Evolutionary conservation across 2,329 filamentous ascomycete genomes (phyloP), one percentile per base, ranked within the genome.

Genomic region (Botrytis hyacinthi): DNA sequence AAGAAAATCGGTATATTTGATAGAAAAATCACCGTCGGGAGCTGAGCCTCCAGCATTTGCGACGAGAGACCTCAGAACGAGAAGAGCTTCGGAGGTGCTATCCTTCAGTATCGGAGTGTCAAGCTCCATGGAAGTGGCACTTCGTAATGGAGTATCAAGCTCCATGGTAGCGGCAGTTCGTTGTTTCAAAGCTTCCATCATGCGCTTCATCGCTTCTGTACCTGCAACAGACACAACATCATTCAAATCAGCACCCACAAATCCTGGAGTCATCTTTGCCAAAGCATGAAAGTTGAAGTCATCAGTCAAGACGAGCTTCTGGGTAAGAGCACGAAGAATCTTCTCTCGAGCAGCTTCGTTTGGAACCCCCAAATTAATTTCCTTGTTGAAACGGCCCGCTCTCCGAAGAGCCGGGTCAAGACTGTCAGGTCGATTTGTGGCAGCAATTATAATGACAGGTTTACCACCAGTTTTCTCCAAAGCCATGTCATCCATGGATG

Each of bases 241-340:
- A 75, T 92, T 90, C 6, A 99, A 84, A 84, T 99, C 96, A 9
- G 93, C 93, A 18, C 95, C 95, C 0, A 99, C 95, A 77, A 96
- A 99, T 1, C 96, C 96, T 9, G 96, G 93, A 0, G 95, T 98
- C 78, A 91, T 86, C 78, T 93, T 95, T 9, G 95, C 94, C 5
- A 99, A 85, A 26, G 87, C 84, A 40, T 84, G 84, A 77, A 95
- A 92, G 80, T 97, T 89, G 32, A 98, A 88, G 74, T 94, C 90
- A 5, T 88, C 86, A 0, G 89, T 86, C 12, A 97, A 81, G 0
- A 84, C 84, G 76, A 91, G 87, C 72, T 91, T 88, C 71, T 89
- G 85, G 0, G 93, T 93, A 63, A 97, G 84, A 2, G 92, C 90
- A 57, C 87, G 86, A 63, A 98, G 83, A 60, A 99, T 98, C 67